These are phyloP conservation scores for Botryotinia convoluta DNA, from an alignment of 2,329 filamentous ascomycete genomes.

Conservation along the genomic window DNA sequence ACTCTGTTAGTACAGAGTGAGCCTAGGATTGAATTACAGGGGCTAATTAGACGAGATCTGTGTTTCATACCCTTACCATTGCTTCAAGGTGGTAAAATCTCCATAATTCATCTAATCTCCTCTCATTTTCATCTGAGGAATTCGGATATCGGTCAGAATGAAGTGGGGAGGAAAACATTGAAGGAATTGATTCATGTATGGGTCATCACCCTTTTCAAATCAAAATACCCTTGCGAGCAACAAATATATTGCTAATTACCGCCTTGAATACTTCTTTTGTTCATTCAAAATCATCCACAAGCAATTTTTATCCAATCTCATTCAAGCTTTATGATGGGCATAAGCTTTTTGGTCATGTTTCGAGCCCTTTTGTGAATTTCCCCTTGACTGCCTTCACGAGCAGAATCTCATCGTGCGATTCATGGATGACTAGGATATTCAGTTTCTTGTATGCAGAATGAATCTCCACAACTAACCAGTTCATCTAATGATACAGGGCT, in stretches of 20 bases:
- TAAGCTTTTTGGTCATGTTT: not conserved
- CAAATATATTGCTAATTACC: slow-evolving; percentile 19
- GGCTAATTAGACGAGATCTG: not conserved
- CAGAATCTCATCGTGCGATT: not conserved
- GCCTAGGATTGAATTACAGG: not conserved
- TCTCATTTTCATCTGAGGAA: not conserved
- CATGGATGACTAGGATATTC: not conserved
- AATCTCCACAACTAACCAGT: slow-evolving; percentile 1
- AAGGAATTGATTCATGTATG: not conserved
- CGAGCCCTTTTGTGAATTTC: not conserved
- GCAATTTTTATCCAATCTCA: not conserved
- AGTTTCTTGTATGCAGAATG: not conserved
- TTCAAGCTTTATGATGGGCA: not conserved
- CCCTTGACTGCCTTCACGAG: not conserved
- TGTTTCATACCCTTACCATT: not conserved
- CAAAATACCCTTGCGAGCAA: slow-evolving; percentile 8
- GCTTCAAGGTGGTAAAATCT: not conserved
- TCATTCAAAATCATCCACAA: not conserved
- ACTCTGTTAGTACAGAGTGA: not conserved
- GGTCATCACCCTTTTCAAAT: slow-evolving; percentile 7
- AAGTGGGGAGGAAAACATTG: not conserved
- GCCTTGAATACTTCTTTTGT: slow-evolving; percentile 1
- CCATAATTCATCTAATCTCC: not conserved
- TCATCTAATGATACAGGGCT: slow-evolving; percentile 4
- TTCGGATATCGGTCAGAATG: not conserved